Conservation (phyloP, 345 rosid genomes). For the Syzygium grande region DNA sequence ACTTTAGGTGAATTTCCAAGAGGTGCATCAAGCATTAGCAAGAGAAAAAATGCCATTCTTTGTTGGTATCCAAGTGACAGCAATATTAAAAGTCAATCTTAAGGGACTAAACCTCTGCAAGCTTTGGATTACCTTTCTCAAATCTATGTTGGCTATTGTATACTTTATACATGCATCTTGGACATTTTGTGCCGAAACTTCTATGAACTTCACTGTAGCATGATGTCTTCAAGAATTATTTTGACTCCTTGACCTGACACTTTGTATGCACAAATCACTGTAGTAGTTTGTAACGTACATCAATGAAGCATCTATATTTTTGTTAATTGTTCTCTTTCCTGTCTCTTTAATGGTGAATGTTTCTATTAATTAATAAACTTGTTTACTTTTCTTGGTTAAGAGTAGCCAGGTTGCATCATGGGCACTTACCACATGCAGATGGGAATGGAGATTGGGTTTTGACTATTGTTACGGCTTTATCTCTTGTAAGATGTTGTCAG, state of each 20-base stretch:
- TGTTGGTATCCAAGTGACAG: neutral
- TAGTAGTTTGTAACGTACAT: neutral
- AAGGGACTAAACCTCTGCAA: neutral
- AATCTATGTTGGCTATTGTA: neutral
- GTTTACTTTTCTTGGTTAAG: neutral
- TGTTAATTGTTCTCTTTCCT: neutral
- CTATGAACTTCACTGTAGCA: neutral
- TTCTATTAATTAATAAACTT: neutral
- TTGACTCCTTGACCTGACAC: neutral
- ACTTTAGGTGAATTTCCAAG: neutral
- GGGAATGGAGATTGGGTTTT: slow-evolving; percentile 98
- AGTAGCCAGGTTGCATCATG: slow-evolving; percentile 88
- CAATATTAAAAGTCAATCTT: neutral
- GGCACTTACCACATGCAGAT: slow-evolving; percentile 80
- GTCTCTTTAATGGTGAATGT: neutral
- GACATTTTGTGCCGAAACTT: neutral
- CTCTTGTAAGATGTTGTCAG: slow-evolving; percentile 58
- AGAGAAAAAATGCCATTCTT: neutral
- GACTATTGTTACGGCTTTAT: slow-evolving; percentile 77
- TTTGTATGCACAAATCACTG: neutral
- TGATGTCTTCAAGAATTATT: neutral
- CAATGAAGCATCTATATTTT: neutral
- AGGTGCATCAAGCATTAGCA: neutral
- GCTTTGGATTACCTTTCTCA: neutral
- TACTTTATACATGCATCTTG: neutral